phyloP scores from a whole-genome alignment of 805 yeast species.

The Huiozyma naganishii region DNA sequence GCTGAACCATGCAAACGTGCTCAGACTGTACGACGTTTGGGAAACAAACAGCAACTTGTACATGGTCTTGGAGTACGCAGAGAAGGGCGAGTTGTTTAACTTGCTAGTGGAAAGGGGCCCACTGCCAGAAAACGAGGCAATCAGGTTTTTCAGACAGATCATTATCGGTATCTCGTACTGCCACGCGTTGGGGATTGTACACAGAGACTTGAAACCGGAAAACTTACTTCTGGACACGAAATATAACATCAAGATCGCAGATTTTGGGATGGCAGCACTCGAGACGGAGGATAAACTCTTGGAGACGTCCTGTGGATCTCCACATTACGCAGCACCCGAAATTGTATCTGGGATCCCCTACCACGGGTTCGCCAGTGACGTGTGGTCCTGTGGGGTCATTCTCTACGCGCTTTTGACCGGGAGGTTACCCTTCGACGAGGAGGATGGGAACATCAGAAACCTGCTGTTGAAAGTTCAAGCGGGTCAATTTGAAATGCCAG shows the following conservation, averaged over 20 bases:
- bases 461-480: conserved; percentile 81
- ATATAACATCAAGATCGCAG: conserved; percentile 89
- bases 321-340: conserved; percentile 97
- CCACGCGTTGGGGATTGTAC: conserved; percentile 79
- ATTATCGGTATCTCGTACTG: conserved; percentile 75
- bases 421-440: conserved; percentile 80
- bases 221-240: conserved; percentile 70
- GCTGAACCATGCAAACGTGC: conserved; percentile 65
- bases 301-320: conserved; percentile 96
- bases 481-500: conserved; percentile 79
- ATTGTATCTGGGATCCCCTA: conserved; percentile 90
- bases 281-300: conserved; percentile 72
- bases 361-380: conserved; percentile 94
- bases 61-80: conserved; percentile 87
- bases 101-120: conserved; percentile 81
- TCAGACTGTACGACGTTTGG: conserved; percentile 79
- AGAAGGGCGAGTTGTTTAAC: conserved; percentile 95
- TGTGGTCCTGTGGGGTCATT: conserved; percentile 97
- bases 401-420: conserved; percentile 90
- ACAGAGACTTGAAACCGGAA: conserved; percentile 79
- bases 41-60: conserved; percentile 75
- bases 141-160: conserved; percentile 79
- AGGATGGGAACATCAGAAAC: conserved; percentile 83
- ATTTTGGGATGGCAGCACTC: conserved; percentile 97
- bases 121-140: conserved; percentile 80